Conservation (phyloP, 2,329 filamentous ascomycete genomes). For the Passalora sequoiae region DNA sequence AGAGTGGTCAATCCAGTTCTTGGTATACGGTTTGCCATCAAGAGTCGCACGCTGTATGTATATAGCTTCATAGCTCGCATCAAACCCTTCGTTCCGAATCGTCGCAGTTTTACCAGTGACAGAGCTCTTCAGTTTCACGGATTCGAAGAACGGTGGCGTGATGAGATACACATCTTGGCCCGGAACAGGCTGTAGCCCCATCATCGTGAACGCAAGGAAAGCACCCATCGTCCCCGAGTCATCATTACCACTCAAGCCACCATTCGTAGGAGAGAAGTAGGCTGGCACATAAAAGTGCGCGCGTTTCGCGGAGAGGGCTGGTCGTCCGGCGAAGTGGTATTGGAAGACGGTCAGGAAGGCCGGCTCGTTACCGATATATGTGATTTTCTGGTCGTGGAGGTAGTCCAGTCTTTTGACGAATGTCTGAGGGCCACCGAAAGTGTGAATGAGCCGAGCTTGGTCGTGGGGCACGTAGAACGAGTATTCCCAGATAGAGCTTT, state of each 20-base stretch:
- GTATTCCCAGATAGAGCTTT: constrained; percentile 65
- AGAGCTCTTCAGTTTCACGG: constrained; percentile 33
- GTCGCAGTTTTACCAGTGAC: constrained; percentile 36
- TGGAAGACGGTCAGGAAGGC: constrained; percentile 37
- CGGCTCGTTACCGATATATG: constrained; percentile 62
- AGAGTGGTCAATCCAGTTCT: constrained; percentile 40
- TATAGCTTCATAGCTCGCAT: constrained; percentile 32
- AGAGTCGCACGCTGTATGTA: constrained; percentile 37
- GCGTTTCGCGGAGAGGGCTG: constrained; percentile 35
- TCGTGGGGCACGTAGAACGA: constrained; percentile 67
- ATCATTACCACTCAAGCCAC: constrained; percentile 33
- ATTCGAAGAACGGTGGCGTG: constrained; percentile 39
- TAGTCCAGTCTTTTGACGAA: constrained; percentile 58
- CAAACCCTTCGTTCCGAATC: constrained; percentile 37
- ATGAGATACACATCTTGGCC: constrained; percentile 38
- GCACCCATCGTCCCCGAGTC: constrained; percentile 38
- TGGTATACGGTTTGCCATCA: constrained; percentile 36
- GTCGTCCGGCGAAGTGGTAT: constrained; percentile 40
- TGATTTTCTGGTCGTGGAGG: constrained; percentile 52
- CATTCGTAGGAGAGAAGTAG: constrained; percentile 34
- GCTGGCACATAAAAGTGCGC: constrained; percentile 39
- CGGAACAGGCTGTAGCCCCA: constrained; percentile 35
- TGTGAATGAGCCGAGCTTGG: constrained; percentile 42
- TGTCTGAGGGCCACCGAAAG: constrained; percentile 50
- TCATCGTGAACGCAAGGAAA: constrained; percentile 38